Conservation (phyloP, 1,284 basidiomycete species). For the Termitomyces sp. region DNA sequence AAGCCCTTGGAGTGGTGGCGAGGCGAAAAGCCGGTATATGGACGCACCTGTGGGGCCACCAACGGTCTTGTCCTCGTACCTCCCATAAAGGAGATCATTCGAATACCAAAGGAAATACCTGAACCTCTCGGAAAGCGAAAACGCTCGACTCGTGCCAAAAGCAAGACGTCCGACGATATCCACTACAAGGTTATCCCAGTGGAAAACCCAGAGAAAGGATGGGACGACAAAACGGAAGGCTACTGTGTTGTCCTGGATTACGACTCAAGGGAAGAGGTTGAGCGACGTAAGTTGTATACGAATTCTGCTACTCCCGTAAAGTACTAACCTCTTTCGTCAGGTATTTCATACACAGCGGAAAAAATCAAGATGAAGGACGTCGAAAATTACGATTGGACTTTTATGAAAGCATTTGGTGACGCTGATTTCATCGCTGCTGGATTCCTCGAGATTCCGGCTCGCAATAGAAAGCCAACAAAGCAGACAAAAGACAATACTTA, state of each 20-base stretch:
- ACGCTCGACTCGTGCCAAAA: slow-evolving; percentile 34
- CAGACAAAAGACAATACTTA: slow-evolving; percentile 93
- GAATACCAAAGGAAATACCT: slow-evolving; percentile 65
- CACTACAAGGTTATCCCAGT: slow-evolving; percentile 24
- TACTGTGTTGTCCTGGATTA: slow-evolving; percentile 71
- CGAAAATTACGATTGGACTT: slow-evolving; percentile 52
- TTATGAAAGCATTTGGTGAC: slow-evolving; percentile 92
- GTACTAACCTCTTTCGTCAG: slow-evolving; percentile 27
- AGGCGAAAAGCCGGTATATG: slow-evolving; percentile 85
- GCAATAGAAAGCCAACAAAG: slow-evolving; percentile 81
- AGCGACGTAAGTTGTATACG: slow-evolving; percentile 19
- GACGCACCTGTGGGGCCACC: slow-evolving; percentile 34
- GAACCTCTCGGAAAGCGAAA: slow-evolving; percentile 53
- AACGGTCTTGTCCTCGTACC: slow-evolving; percentile 55
- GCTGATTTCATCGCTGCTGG: slow-evolving; percentile 90
- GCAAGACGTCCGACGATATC: slow-evolving; percentile 32
- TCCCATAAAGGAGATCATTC: slow-evolving; percentile 77
- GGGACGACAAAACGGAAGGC: slow-evolving; percentile 78
- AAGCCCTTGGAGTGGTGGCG: slow-evolving; percentile 90
- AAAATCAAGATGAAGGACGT: slow-evolving; percentile 6
- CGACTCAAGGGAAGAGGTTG: slow-evolving; percentile 47
- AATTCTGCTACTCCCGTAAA: neutral
- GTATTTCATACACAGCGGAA: slow-evolving; percentile 62
- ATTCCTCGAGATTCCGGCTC: slow-evolving; percentile 76
- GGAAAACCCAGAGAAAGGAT: slow-evolving; percentile 71